Evolutionary conservation across 2,329 filamentous ascomycete species (phyloP), one percentile per base, ranked within the genome.

Genomic region (Orbilia blumenaviensis): DNA sequence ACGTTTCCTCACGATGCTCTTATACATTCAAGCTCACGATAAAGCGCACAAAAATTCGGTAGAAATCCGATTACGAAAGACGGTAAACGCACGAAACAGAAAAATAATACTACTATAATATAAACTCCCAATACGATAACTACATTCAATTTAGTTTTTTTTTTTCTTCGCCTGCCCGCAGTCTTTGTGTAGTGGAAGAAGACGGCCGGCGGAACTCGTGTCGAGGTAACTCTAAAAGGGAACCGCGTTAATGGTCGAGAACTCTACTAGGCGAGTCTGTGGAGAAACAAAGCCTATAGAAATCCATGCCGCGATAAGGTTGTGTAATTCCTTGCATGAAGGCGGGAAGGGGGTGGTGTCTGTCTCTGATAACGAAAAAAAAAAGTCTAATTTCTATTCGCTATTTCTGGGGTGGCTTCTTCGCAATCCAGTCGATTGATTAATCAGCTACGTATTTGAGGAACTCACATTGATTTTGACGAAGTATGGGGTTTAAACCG

Each of bases 51-150:
- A 12, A 38, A 38, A 50, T 12, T 76, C 71, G 71, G 71, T 68
- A 42, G 46, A 58, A 58, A 76, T 44, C 71, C 71, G 71, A 52
- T 7, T n/a, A 2, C 5, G 1, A 9, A 23, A 16, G 27, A 34
- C 71, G 64, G 72, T 44, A 25, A 69, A 58, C 38, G 29, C 3
- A 76, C 64, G 72, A 76, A 48, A 16, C n/a, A n/a, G n/a, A n/a
- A n/a, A n/a, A n/a, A n/a, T n/a, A n/a, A n/a, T n/a, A n/a, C 8
- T 21, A n/a, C 18, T 38, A 56, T 32, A 29, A 46, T 52, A 25
- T 6, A 34, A 62, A n/a, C n/a, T n/a, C n/a, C n/a, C 25, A 8
- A 56, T 41, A 62, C 42, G 34, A 66, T 61, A 36, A 32, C 38
- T 32, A 48, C 18, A 41, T 14, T 48, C 42, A 69, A 44, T 44